These are phyloP conservation scores for Umbelopsis isabellina DNA, from an alignment of 192 early-diverging fungal species.

Conservation along the genomic window DNA sequence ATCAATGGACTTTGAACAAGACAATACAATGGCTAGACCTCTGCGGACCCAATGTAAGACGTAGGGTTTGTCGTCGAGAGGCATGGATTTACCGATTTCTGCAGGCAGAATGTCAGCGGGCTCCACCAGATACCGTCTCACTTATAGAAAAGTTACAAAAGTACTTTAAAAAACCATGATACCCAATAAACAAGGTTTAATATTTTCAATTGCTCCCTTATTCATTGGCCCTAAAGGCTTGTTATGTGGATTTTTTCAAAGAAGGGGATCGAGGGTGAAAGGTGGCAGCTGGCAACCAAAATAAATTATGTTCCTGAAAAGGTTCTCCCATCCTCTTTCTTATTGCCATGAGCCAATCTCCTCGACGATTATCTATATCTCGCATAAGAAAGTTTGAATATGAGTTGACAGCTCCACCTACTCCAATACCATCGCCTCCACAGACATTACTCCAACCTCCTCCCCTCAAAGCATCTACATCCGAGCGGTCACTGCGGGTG, in stretches of 20 bases:
- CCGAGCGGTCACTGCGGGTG: constrained; percentile 12
- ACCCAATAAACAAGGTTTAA: constrained; percentile 11
- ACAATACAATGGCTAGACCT: background rate
- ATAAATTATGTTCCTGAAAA: constrained; percentile 6
- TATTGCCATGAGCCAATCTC: constrained; percentile 6
- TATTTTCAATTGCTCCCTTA: background rate
- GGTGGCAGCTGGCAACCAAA: background rate
- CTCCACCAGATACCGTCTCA: background rate
- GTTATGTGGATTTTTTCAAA: background rate
- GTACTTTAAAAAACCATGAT: constrained; percentile 1
- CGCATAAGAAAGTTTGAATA: constrained; percentile 17
- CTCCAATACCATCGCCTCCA: constrained; percentile 9
- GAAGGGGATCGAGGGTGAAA: background rate
- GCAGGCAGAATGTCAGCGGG: constrained; percentile 5
- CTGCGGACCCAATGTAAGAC: background rate
- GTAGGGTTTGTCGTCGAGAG: background rate
- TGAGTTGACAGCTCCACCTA: constrained; percentile 10
- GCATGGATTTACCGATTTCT: constrained; percentile 1
- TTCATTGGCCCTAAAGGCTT: background rate
- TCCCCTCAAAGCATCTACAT: constrained; percentile 17
- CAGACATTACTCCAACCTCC: constrained; percentile 12
- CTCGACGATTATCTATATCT: constrained; percentile 19
- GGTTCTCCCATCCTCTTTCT: background rate
- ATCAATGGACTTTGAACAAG: constrained; percentile 5
- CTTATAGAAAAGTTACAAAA: background rate